These are phyloP conservation scores for Fagus crenata DNA, from an alignment of 306 rosid genomes.

Conservation along the genomic window DNA sequence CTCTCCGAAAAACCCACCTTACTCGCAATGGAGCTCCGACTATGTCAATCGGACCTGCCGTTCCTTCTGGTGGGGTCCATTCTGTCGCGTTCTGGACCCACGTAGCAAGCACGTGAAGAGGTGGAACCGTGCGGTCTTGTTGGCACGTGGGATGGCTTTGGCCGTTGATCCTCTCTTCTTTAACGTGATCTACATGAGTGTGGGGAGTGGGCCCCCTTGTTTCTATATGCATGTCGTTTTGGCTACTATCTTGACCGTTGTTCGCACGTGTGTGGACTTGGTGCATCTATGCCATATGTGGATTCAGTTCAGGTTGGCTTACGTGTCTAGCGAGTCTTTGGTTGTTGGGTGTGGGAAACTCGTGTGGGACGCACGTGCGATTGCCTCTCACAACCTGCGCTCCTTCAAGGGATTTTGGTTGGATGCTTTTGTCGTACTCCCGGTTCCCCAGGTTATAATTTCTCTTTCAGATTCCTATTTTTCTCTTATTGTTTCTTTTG, in stretches of 20 bases:
- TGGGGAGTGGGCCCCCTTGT: constrained; percentile 26
- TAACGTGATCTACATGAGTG: constrained; percentile 28
- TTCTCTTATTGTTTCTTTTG: not conserved
- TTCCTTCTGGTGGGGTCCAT: not conserved
- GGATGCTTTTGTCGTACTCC: constrained; percentile 41
- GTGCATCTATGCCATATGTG: constrained; percentile 34
- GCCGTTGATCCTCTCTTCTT: constrained; percentile 43
- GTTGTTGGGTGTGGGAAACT: constrained; percentile 40
- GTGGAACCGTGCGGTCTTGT: constrained; percentile 37
- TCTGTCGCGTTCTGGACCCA: constrained; percentile 30
- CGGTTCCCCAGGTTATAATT: constrained; percentile 31
- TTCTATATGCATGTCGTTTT: constrained; percentile 31
- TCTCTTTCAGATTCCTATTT: not conserved
- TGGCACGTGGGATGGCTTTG: constrained; percentile 38
- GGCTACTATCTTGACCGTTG: constrained; percentile 24
- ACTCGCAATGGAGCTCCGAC: not conserved
- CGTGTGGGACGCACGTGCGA: constrained; percentile 37
- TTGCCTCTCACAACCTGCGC: constrained; percentile 26
- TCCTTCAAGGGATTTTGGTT: constrained; percentile 37
- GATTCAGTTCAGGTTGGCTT: constrained; percentile 41
- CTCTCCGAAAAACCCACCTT: not conserved
- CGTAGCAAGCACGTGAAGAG: constrained; percentile 29
- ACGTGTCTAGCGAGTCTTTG: constrained; percentile 32
- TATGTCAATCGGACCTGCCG: not conserved
- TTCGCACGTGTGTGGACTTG: constrained; percentile 32